phyloP scores from a whole-genome alignment of 345 rosid genomes.

The Mangifera indica region DNA sequence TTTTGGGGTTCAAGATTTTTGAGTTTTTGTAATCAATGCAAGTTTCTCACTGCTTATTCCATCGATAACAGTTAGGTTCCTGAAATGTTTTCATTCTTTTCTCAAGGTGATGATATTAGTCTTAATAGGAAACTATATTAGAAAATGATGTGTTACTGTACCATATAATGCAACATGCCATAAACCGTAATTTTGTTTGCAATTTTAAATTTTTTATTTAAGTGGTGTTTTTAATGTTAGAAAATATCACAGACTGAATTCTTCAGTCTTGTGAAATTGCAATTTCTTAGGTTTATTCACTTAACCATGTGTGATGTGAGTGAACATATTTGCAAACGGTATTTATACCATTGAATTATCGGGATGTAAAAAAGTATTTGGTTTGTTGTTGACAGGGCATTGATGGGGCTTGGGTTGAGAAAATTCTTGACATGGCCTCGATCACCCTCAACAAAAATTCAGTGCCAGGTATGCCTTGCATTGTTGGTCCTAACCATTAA shows the following conservation, averaged over 20 bases:
- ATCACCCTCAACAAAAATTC: slow-evolving; percentile 93
- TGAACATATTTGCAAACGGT: neutral
- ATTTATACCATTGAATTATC: neutral
- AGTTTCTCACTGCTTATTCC: neutral
- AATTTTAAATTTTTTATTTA: neutral
- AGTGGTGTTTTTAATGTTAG: neutral
- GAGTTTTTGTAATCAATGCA: neutral
- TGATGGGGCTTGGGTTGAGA: slow-evolving; percentile 92
- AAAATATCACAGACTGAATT: too few species aligned
- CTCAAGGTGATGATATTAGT: neutral
- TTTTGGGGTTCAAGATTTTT: neutral
- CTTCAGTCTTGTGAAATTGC: neutral
- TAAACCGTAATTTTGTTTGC: neutral
- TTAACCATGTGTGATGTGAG: too few species aligned
- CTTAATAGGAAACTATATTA: neutral
- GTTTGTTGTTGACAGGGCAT: slow-evolving; percentile 48
- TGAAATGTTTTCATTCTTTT: neutral
- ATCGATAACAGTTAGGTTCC: neutral
- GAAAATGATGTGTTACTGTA: neutral
- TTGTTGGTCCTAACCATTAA: neutral
- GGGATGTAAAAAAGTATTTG: neutral
- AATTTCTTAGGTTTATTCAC: neutral
- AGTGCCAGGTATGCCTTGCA: slow-evolving; percentile 61
- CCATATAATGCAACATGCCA: neutral
- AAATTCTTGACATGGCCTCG: slow-evolving; percentile 92